These are phyloP conservation scores for Colletotrichum gigasporum DNA, from an alignment of 2,329 filamentous ascomycete genomes.

Conservation along the genomic window DNA sequence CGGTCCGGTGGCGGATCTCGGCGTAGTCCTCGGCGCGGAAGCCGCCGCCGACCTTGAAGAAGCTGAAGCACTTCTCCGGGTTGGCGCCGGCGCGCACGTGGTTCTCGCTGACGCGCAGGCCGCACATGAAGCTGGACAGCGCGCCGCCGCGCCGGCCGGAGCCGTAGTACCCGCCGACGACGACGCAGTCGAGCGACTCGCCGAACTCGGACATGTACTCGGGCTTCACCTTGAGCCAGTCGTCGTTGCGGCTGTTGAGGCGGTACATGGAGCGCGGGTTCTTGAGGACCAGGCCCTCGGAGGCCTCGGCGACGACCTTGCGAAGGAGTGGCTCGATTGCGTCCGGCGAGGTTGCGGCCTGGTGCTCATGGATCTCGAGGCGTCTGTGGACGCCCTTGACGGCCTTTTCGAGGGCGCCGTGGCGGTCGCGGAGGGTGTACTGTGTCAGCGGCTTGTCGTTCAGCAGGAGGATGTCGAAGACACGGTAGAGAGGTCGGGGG, in stretches of 20 bases:
- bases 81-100: constrained; percentile 67
- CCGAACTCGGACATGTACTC: constrained; percentile 98
- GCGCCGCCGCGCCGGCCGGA: constrained; percentile 84
- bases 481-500: constrained; percentile 79
- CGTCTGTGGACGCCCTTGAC: constrained; percentile 77
- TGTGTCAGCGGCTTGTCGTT: constrained; percentile 83
- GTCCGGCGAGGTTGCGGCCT: constrained; percentile 70
- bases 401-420: constrained; percentile 76
- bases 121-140: constrained; percentile 90
- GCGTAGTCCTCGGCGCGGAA: constrained; percentile 88
- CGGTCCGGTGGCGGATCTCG: constrained; percentile 82
- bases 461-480: constrained; percentile 92
- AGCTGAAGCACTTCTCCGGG: constrained; percentile 86
- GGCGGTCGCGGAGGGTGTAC: constrained; percentile 85
- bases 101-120: constrained; percentile 78
- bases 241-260: constrained; percentile 89
- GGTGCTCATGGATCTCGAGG: constrained; percentile 83
- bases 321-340: constrained; percentile 84
- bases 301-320: constrained; percentile 84
- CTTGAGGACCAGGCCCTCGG: constrained; percentile 92
- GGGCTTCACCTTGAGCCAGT: constrained; percentile 99
- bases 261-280: constrained; percentile 89
- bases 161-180: constrained; percentile 94
- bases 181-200: constrained; percentile 87
- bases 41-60: constrained; percentile 97